phyloP scores from a whole-genome alignment of 768 basidiomycete species.

The Tulasnella calospora region DNA sequence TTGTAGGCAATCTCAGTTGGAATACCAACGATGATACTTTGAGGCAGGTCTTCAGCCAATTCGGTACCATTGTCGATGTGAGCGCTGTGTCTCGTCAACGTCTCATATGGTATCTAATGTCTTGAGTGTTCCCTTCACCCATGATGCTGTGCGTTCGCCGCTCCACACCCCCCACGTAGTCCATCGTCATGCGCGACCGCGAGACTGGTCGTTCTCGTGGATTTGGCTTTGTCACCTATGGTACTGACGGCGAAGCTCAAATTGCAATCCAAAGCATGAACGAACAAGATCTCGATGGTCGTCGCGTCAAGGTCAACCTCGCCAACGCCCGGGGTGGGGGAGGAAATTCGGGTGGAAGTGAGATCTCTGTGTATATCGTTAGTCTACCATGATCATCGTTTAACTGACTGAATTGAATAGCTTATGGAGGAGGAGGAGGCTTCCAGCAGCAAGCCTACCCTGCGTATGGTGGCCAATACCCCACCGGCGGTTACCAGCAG shows the following conservation, averaged over 20 bases:
- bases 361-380: neutral
- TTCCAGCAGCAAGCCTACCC: constrained; percentile 33
- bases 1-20: constrained; percentile 89
- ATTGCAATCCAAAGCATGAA: constrained; percentile 71
- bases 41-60: constrained; percentile 79
- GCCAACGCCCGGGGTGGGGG: constrained; percentile 40
- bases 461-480: constrained; percentile 31
- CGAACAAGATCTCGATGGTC: constrained; percentile 90
- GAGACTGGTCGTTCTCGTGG: constrained; percentile 96
- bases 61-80: constrained; percentile 86
- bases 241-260: constrained; percentile 58
- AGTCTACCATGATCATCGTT: neutral
- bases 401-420: constrained; percentile 18
- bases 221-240: constrained; percentile 91
- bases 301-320: constrained; percentile 80
- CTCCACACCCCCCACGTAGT: constrained; percentile 51
- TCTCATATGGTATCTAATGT: constrained; percentile 3
- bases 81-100: constrained; percentile 40
- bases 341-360: constrained; percentile 33
- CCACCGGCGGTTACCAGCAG: constrained; percentile 31
- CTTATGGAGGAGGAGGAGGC: neutral
- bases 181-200: constrained; percentile 97
- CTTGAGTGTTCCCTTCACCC: constrained; percentile 26
- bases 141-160: constrained; percentile 31
- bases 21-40: constrained; percentile 91